Evolutionary conservation across 163 green algal genomes (phyloP).

Genomic region (Chlorella variabilis): DNA sequence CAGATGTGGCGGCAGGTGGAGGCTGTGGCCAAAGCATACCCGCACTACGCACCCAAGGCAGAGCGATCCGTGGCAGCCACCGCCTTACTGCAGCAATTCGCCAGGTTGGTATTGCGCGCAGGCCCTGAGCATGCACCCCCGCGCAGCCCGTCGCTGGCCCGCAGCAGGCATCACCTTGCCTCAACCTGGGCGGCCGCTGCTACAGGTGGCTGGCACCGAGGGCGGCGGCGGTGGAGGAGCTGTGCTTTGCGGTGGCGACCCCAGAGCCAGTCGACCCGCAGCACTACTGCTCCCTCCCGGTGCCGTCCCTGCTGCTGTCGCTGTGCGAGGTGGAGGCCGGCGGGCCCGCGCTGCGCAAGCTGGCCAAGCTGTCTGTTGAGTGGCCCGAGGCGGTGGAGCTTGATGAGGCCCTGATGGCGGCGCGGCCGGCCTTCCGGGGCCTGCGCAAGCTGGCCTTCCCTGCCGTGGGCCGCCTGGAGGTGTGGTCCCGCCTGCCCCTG

Average conservation of each 20-base stretch:
- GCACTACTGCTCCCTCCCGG: not conserved
- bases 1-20: not conserved
- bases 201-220: conserved; percentile 18
- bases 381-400: not conserved
- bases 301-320: no score
- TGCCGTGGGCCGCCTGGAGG: not conserved
- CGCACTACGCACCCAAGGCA: no score
- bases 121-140: no score
- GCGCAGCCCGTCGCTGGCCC: no score
- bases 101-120: no score
- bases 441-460: not conserved
- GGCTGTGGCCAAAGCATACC: not conserved
- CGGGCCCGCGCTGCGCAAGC: no score
- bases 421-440: not conserved
- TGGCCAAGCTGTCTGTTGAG: not conserved
- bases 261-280: not conserved
- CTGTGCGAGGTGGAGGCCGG: no score
- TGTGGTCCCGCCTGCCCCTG: not conserved
- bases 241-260: not conserved
- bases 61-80: no score
- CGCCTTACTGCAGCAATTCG: no score
- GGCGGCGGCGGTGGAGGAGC: not conserved
- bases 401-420: no score
- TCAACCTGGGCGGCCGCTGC: not conserved
- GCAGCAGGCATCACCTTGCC: no score